Evolutionary conservation across 2,329 filamentous ascomycete species (phyloP).

Genomic region (Zymoseptoria pseudotritici): DNA sequence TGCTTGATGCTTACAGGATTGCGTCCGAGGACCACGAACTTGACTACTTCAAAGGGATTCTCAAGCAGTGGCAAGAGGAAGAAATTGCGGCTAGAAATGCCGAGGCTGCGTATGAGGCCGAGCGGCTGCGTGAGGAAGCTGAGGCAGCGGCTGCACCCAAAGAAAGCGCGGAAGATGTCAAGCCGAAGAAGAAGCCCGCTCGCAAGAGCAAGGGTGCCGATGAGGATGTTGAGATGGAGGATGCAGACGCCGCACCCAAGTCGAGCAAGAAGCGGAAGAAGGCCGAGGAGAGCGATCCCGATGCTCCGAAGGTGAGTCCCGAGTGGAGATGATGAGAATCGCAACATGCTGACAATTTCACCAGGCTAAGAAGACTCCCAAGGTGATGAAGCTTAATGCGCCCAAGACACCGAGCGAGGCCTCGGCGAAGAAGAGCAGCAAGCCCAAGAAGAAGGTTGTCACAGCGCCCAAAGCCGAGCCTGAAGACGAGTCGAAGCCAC

Average conservation of each 20-base stretch:
- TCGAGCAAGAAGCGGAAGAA: conserved; percentile 76
- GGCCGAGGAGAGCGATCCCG: conserved; percentile 55
- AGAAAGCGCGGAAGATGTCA: conserved; percentile 47
- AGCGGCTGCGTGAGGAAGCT: conserved; percentile 38
- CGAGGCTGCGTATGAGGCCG: conserved; percentile 34
- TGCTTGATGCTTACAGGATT: conserved; percentile 71
- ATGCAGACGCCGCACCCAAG: conserved; percentile 53
- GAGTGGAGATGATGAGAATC: background rate
- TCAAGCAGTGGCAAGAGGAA: conserved; percentile 53
- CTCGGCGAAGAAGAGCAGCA: conserved; percentile 36
- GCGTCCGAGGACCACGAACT: conserved; percentile 72
- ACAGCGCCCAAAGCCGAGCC: conserved; percentile 46
- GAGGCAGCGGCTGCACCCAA: conserved; percentile 31
- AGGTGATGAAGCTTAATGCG: conserved; percentile 41
- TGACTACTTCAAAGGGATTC: conserved; percentile 73
- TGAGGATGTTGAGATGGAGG: conserved; percentile 49
- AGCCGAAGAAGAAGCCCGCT: conserved; percentile 34
- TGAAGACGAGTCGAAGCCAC: conserved; percentile 52
- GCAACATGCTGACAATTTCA: conserved; percentile 21
- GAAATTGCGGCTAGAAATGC: conserved; percentile 30
- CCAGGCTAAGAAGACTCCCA: conserved; percentile 45
- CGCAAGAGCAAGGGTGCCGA: conserved; percentile 29
- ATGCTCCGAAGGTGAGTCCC: conserved; percentile 54
- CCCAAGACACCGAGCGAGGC: conserved; percentile 34
- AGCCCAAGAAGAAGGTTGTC: conserved; percentile 53